phyloP scores from a whole-genome alignment of 2,329 filamentous ascomycete genomes.

The Verticillium klebahnii region DNA sequence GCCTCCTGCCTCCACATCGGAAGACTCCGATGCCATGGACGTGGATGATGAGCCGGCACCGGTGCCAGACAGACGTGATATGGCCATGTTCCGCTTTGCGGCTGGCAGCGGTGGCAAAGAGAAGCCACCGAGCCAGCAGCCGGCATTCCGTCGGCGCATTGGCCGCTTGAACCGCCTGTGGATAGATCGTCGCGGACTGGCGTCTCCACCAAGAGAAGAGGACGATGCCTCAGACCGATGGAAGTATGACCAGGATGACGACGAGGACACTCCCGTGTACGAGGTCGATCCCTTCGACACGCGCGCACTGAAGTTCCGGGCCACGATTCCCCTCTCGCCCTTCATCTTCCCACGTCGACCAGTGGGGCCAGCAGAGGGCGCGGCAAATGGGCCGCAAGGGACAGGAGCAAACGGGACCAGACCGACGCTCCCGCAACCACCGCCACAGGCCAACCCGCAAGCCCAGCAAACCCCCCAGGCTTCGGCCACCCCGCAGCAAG shows the following conservation, averaged over 20 bases:
- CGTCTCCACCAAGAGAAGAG: constrained; percentile 40
- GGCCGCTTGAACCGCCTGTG: constrained; percentile 81
- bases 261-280: constrained; percentile 72
- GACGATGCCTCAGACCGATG: constrained; percentile 60
- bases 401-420: constrained; percentile 9
- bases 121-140: constrained; percentile 35
- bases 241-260: constrained; percentile 85
- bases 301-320: constrained; percentile 54
- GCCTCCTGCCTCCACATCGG: constrained; percentile 52
- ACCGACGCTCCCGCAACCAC: constrained; percentile 14
- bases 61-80: constrained; percentile 4
- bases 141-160: constrained; percentile 76
- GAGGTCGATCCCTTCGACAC: constrained; percentile 68
- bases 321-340: constrained; percentile 49
- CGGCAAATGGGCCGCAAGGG: constrained; percentile 12
- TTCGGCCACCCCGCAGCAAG: neutral
- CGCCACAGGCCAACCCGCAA: constrained; percentile 15
- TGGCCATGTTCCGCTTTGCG: constrained; percentile 40
- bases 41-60: constrained; percentile 38
- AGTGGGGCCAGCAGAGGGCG: constrained; percentile 17
- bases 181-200: constrained; percentile 78
- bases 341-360: constrained; percentile 35
- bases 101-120: constrained; percentile 36
- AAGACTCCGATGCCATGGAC: constrained; percentile 47
- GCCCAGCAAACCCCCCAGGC: constrained; percentile 12